phyloP scores from a whole-genome alignment of 2,329 filamentous ascomycete genomes.

The Arachnopeziza araneosa region DNA sequence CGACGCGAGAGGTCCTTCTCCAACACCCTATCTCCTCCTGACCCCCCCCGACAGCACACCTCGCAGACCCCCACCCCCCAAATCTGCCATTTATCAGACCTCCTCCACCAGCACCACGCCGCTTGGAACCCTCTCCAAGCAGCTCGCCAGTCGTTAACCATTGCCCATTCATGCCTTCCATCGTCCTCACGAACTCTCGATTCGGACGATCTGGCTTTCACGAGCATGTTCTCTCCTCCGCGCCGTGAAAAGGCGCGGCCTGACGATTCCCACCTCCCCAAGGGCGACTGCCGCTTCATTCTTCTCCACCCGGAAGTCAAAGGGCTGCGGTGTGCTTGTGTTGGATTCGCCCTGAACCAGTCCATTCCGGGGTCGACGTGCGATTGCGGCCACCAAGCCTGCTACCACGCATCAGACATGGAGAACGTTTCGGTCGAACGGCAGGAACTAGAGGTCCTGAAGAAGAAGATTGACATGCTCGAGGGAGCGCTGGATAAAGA shows the following conservation, averaged over 20 bases:
- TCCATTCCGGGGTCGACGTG: conserved; percentile 49
- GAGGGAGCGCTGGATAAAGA: conserved; percentile 40
- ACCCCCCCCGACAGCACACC: background rate
- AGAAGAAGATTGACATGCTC: conserved; percentile 39
- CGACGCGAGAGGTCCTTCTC: background rate
- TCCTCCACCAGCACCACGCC: conserved; percentile 3
- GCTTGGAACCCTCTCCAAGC: background rate
- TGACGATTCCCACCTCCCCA: conserved; percentile 44
- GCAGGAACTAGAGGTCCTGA: conserved; percentile 44
- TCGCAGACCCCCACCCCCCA: conserved; percentile 8
- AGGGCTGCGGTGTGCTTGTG: conserved; percentile 53
- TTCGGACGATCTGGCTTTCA: conserved; percentile 15
- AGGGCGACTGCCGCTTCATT: conserved; percentile 55
- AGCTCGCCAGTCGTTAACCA: background rate
- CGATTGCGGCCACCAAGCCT: conserved; percentile 55
- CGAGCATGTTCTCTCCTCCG: conserved; percentile 26
- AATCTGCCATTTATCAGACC: conserved; percentile 12
- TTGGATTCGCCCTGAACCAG: conserved; percentile 50
- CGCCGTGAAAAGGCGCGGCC: conserved; percentile 25
- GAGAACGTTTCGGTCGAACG: conserved; percentile 39
- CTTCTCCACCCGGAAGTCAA: conserved; percentile 50
- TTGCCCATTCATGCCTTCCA: conserved; percentile 19
- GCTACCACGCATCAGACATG: conserved; percentile 47
- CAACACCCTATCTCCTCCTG: no score
- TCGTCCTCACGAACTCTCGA: conserved; percentile 21